These are phyloP conservation scores for Closterium sp. DNA, from an alignment of 139 green algal species.

Conservation along the genomic window DNA sequence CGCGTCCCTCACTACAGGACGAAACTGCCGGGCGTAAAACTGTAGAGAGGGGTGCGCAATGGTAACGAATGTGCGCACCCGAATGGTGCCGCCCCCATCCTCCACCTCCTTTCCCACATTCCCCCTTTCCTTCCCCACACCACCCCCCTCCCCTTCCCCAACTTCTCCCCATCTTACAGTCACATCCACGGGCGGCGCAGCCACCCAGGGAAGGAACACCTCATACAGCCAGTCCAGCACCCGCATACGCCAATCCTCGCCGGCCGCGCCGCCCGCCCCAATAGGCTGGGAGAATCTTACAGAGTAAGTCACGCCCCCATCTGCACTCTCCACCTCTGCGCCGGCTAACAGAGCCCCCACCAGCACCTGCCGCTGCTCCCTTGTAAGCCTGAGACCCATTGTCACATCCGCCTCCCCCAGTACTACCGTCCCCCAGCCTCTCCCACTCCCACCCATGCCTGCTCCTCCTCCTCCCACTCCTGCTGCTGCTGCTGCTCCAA, in stretches of 20 bases:
- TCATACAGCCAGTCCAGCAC: constrained; percentile 2
- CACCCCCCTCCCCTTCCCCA: neutral
- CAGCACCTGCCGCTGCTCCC: constrained; percentile 15
- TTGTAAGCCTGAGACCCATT: neutral
- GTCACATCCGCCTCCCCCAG: neutral
- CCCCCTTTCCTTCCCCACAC: neutral
- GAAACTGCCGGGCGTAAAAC: constrained; percentile 28
- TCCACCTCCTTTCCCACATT: neutral
- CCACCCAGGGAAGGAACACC: constrained; percentile 5
- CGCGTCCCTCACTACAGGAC: neutral
- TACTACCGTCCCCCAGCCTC: neutral
- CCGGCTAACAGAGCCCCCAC: constrained; percentile 7
- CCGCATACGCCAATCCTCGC: neutral
- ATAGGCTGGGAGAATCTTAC: neutral
- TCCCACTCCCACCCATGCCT: neutral
- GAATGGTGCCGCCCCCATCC: neutral
- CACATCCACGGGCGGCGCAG: neutral
- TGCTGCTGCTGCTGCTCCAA: neutral
- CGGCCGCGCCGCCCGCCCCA: neutral
- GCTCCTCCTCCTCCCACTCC: neutral
- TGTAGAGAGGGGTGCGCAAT: constrained; percentile 15
- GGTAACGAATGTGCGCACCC: neutral
- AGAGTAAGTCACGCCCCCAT: constrained; percentile 1
- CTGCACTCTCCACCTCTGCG: neutral
- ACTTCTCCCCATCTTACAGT: neutral